phyloP scores from a whole-genome alignment of 2,329 filamentous ascomycete species.

The Penicillium sp. region DNA sequence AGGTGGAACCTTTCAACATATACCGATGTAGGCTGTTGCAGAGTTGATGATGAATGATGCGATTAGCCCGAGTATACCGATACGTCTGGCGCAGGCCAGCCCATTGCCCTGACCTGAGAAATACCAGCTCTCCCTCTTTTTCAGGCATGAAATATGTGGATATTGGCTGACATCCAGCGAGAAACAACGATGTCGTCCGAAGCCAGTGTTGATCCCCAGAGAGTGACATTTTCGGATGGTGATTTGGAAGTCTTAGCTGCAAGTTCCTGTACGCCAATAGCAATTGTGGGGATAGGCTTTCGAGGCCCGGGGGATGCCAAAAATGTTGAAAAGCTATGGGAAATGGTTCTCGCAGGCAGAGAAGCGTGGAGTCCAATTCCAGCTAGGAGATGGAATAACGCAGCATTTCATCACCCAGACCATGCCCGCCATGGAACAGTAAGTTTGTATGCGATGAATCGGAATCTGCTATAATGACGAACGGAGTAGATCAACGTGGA shows the following conservation, averaged over 20 bases:
- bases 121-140: not conserved
- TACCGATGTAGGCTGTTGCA: not conserved
- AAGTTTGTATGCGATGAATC: not conserved
- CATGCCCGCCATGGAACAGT: conserved; percentile 27
- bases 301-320: conserved; percentile 26
- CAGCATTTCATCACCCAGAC: conserved; percentile 30
- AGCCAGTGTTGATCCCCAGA: not conserved
- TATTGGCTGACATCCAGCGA: not conserved
- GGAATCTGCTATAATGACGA: not conserved
- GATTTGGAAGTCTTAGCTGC: not conserved
- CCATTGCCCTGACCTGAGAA: not conserved
- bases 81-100: not conserved
- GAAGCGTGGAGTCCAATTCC: conserved; percentile 25
- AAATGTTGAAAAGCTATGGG: conserved; percentile 21
- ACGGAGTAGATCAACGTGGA: conserved; percentile 25
- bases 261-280: conserved; percentile 22
- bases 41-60: not conserved
- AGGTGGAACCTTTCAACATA: not conserved
- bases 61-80: not conserved
- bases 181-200: not conserved
- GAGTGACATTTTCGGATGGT: not conserved
- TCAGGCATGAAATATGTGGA: not conserved
- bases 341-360: conserved; percentile 22
- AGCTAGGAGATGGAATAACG: conserved; percentile 19
- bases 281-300: conserved; percentile 29